Evolutionary conservation across 2,329 filamentous ascomycete genomes (phyloP).

Genomic region (Harringtonia lauricola): DNA sequence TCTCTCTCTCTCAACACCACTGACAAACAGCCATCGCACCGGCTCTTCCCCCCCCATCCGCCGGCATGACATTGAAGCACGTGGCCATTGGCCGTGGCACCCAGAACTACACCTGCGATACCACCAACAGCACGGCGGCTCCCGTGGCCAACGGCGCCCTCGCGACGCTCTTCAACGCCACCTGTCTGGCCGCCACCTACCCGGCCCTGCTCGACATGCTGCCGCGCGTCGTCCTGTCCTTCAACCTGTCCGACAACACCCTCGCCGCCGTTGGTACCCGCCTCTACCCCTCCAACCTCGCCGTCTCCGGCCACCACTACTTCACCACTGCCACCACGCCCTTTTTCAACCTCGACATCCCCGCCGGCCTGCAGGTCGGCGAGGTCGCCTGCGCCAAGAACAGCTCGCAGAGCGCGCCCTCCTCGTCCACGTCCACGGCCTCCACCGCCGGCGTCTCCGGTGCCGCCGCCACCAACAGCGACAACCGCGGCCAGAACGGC

Average conservation of each 20-base stretch:
- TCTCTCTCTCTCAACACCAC: background rate
- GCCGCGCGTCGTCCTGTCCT: slow-evolving; percentile 57
- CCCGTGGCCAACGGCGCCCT: slow-evolving; percentile 63
- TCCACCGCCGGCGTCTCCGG: slow-evolving; percentile 30
- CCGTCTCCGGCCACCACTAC: slow-evolving; percentile 68
- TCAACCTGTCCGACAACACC: slow-evolving; percentile 36
- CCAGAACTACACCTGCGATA: slow-evolving; percentile 84
- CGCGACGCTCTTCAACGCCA: slow-evolving; percentile 79
- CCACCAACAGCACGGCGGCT: slow-evolving; percentile 42
- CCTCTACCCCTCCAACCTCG: slow-evolving; percentile 47
- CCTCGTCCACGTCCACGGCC: slow-evolving; percentile 27
- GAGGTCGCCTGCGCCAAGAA: slow-evolving; percentile 53
- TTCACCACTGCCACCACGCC: slow-evolving; percentile 60
- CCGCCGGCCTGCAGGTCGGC: slow-evolving; percentile 37
- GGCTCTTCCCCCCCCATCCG: slow-evolving; percentile 36
- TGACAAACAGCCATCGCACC: slow-evolving; percentile 9
- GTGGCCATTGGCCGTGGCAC: slow-evolving; percentile 81
- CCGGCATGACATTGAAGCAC: slow-evolving; percentile 57
- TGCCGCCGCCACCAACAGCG: slow-evolving; percentile 33
- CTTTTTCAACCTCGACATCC: slow-evolving; percentile 66
- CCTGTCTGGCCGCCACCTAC: slow-evolving; percentile 62
- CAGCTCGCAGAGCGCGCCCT: slow-evolving; percentile 50
- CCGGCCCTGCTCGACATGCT: slow-evolving; percentile 56
- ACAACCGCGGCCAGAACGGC: slow-evolving; percentile 41
- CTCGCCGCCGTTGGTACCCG: slow-evolving; percentile 17